phyloP scores from a whole-genome alignment of 805 yeast species.

The Metschnikowia hibisci region DNA sequence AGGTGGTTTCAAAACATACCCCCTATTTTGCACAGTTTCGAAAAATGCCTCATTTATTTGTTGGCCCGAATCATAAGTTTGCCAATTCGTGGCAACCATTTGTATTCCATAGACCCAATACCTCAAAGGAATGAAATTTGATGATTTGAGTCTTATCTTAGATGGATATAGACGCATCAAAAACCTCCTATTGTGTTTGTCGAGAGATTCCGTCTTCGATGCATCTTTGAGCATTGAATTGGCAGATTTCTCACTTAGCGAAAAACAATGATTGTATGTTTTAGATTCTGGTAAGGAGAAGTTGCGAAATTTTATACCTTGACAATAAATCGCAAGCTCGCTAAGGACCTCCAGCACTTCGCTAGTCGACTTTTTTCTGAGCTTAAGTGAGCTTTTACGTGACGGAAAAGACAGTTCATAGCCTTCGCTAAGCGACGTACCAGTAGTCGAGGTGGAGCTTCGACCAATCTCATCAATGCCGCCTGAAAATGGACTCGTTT shows the following conservation, averaged over 20 bases:
- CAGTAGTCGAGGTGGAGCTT: slow-evolving; percentile 32
- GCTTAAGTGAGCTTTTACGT: slow-evolving; percentile 19
- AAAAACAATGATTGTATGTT: slow-evolving; percentile 75
- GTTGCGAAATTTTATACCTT: slow-evolving; percentile 75
- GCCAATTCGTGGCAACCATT: slow-evolving; percentile 98
- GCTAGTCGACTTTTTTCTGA: slow-evolving; percentile 23
- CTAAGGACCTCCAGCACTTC: slow-evolving; percentile 44
- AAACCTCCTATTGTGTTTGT: slow-evolving; percentile 72
- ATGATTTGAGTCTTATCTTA: slow-evolving; percentile 66
- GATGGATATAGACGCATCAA: slow-evolving; percentile 89
- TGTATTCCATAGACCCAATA: slow-evolving; percentile 89
- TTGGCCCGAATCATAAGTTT: slow-evolving; percentile 83
- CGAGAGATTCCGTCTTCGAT: slow-evolving; percentile 49
- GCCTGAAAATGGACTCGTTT: slow-evolving; percentile 29
- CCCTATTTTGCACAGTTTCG: slow-evolving; percentile 53
- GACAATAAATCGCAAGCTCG: slow-evolving; percentile 63
- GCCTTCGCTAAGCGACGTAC: slow-evolving; percentile 42
- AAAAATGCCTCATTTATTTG: slow-evolving; percentile 85
- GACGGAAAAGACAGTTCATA: slow-evolving; percentile 14
- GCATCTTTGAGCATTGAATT: slow-evolving; percentile 61
- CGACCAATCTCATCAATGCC: slow-evolving; percentile 21
- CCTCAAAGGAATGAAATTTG: slow-evolving; percentile 73
- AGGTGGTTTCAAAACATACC: slow-evolving; percentile 77
- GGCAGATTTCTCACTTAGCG: slow-evolving; percentile 73
- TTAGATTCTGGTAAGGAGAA: slow-evolving; percentile 86